Base-by-base conservation (phyloP, 495 filamentous ascomycete genomes). In the Penicillium silybi region DNA sequence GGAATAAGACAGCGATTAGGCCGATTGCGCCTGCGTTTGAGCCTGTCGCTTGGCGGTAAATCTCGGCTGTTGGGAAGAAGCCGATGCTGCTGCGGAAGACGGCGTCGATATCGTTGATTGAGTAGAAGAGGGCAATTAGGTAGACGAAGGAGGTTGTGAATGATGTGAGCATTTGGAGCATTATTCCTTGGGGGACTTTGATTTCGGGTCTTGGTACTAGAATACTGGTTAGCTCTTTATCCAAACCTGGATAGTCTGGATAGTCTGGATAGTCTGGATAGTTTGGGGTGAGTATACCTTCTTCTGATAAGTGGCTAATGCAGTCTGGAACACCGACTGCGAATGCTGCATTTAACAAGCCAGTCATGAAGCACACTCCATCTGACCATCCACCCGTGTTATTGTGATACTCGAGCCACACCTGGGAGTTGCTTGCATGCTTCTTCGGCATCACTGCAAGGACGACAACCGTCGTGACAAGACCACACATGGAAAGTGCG, bases 321-420 rank as follows among this genome's bases (percentile, higher is more conserved):
- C 78, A 72, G 65, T 86, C 86, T 0, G 87, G 87, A 0, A 86
- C 88, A 2, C 88, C 88, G 20, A 91, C 80, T 3, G 87, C 81
- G 59, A 85, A 91, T 4, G 88, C 87, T 9, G 85, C 88, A 58
- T 92, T 92, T 41, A 92, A 70, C 34, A 90, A 79, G 1, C 88
- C 87, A 5, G 83, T 72, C 34, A 89, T 65, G 57, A 92, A 92
- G 15, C 81, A 86, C 9, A 92, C 73, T 0, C 85, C 87, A 48
- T 81, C 75, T 25, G 73, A 79, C 49, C 71, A 74, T 63, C 83
- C 89, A 0, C 86, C 86, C 0, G 84, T 86, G 26, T 75, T 57
- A 44, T 88, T 87, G 40, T 79, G 80, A 63, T 79, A 83, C 13
- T 80, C 64, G 8, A 56, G 64, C 85, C 84, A 87, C 1, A 88